Conservation (phyloP, 1,284 basidiomycete species). For the Malassezia sp. region DNA sequence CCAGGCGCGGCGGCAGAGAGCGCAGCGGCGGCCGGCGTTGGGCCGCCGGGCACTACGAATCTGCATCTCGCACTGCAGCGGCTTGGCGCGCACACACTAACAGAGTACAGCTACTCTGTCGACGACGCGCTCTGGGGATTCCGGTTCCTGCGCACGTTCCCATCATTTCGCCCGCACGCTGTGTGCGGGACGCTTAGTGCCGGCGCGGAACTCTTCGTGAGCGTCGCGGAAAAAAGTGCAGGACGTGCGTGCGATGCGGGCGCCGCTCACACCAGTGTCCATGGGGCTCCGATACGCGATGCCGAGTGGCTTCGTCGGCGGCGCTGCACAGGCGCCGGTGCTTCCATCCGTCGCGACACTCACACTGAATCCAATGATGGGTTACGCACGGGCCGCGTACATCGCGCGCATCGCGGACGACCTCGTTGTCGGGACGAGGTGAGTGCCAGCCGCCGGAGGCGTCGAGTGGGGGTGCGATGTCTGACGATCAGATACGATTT, state of each 20-base stretch:
- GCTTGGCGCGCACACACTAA: conserved; percentile 80
- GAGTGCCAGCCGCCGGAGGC: no score
- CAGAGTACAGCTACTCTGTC: conserved; percentile 86
- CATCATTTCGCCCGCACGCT: background rate
- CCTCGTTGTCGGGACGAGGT: conserved; percentile 72
- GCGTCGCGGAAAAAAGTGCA: conserved; percentile 79
- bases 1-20: background rate
- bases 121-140: conserved; percentile 86
- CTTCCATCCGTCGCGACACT: conserved; percentile 77
- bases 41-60: conserved; percentile 35
- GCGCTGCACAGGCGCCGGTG: background rate
- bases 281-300: conserved; percentile 86
- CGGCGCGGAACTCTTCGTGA: conserved; percentile 87
- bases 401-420: conserved; percentile 74
- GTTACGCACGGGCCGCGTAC: conserved; percentile 82
- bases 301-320: conserved; percentile 53
- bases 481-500: no score
- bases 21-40: conserved; percentile 4
- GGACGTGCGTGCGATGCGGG: conserved; percentile 55
- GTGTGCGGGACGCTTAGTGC: conserved; percentile 55
- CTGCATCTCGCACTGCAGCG: conserved; percentile 80
- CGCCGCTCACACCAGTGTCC: conserved; percentile 57
- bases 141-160: conserved; percentile 54
- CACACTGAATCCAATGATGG: conserved; percentile 90
- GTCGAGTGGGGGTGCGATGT: no score